Evolutionary conservation across 352 stramenopile species (phyloP).

Genomic region (Pythium sukuiense): DNA sequence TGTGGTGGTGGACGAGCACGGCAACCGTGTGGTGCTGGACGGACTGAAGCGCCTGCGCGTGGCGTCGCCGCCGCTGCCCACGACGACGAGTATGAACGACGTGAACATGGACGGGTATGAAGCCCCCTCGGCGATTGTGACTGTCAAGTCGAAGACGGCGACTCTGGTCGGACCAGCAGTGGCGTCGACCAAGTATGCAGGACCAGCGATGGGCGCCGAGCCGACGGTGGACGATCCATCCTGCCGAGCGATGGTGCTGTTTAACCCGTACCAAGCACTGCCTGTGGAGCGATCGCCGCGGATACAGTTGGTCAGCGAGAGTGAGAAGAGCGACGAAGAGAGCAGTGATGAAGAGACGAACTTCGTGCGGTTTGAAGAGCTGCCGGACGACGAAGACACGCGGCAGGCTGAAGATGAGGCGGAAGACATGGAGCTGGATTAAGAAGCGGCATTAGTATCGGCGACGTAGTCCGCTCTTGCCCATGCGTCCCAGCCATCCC

Average conservation of each 20-base stretch:
- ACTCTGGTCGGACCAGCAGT: slow-evolving; percentile 12
- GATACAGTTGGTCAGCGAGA: slow-evolving; percentile 57
- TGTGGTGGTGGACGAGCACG: slow-evolving; percentile 18
- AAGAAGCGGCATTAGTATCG: not conserved
- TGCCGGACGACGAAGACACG: slow-evolving; percentile 47
- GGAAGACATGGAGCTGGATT: slow-evolving; percentile 76
- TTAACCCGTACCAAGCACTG: slow-evolving; percentile 37
- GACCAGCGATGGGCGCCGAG: slow-evolving; percentile 2
- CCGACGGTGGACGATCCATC: slow-evolving; percentile 24
- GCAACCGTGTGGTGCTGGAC: slow-evolving; percentile 43
- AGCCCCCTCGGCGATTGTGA: slow-evolving; percentile 13
- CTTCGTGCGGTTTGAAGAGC: slow-evolving; percentile 72
- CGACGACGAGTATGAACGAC: slow-evolving; percentile 14
- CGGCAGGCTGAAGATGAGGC: slow-evolving; percentile 25
- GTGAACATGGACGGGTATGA: slow-evolving; percentile 42
- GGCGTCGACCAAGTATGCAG: slow-evolving; percentile 10
- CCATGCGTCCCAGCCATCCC: not conserved
- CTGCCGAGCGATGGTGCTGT: slow-evolving; percentile 51
- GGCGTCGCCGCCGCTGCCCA: slow-evolving; percentile 37
- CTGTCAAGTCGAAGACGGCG: not conserved
- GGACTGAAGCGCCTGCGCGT: slow-evolving; percentile 73
- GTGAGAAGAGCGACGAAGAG: slow-evolving; percentile 21
- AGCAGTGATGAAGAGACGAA: slow-evolving; percentile 30
- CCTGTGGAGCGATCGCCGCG: slow-evolving; percentile 27
- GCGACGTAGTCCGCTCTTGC: too few relatives aligned